Evolutionary conservation across 192 early-diverging fungal genomes (phyloP), one percentile per base, ranked within the genome.

Genomic region (Podila verticillata): DNA sequence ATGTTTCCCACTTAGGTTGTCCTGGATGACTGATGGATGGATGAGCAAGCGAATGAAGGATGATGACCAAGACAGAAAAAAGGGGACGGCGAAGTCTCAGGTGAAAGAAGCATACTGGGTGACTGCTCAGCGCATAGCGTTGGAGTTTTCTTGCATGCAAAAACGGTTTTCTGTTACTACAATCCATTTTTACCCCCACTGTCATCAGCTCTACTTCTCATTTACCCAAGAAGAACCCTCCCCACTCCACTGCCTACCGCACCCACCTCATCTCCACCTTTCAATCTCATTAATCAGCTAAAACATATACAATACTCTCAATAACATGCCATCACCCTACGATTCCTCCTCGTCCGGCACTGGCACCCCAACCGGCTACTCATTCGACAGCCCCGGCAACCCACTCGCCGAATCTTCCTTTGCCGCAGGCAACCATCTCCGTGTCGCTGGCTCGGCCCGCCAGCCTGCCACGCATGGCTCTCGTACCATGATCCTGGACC

Each of bases 401-500:
- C 68, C 61, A n/a, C 44, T 57, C n/a, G 58, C 57, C 47, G 51
- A 54, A 20, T 10, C 8, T 17, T 20, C 28, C 20, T 57, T 17
- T 0, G 56, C 12, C 19, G 1, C 56, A 12, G 69, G 75, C 7
- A 63, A 59, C 54, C 44, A 20, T 10, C 10, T 70, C 8, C 60
- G 61, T 7, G 65, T 63, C 26, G 56, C 61, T 15, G 77, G 77
- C 9, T 63, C 70, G 10, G 58, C n/a, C 5, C 61, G 65, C 5
- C 66, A 63, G 9, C 73, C 75, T 56, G 73, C 74, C 7, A 66
- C 58, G 7, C 36, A 84, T 26, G 83, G 83, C 20, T 84, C 83
- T 17, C 49, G 78, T 7, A 84, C 83, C 36, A 51, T 84, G 19
- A 82, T 65, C 12, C 32, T 84, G 9, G 69, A 84, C 39, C 72